Percentiles rank a stretch among this genome's conserved stretches.
phyloP scores from a whole-genome alignment of 805 yeast genomes.

The Vanderwaltozyma yarrowii region DNA sequence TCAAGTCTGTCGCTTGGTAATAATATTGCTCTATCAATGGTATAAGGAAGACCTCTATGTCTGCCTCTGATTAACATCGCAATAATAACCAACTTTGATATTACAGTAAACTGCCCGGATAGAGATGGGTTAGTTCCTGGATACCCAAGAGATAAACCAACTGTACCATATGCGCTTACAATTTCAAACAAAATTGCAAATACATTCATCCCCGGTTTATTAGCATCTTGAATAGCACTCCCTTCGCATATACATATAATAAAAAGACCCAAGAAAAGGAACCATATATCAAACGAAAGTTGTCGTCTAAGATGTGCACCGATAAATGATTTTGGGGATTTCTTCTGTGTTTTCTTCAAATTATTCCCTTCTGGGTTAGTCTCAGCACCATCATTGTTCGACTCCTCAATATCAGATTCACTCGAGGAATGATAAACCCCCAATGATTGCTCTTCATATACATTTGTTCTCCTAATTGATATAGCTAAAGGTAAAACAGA shows the following conservation, averaged over 20 bases:
- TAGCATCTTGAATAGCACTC: slow-evolving; percentile 38
- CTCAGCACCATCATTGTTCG: neutral
- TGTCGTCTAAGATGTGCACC: slow-evolving; percentile 85
- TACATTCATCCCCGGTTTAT: slow-evolving; percentile 44
- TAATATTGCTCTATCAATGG: slow-evolving; percentile 88
- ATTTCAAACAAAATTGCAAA: slow-evolving; percentile 76
- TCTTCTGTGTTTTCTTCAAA: neutral
- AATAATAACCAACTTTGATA: slow-evolving; percentile 75
- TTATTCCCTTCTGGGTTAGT: no score
- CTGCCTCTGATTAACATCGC: slow-evolving; percentile 91
- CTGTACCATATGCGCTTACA: slow-evolving; percentile 93
- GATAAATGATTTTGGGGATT: slow-evolving; percentile 45
- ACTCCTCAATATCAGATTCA: neutral
- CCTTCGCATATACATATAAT: slow-evolving; percentile 82
- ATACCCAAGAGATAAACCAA: slow-evolving; percentile 82
- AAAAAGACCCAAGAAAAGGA: slow-evolving; percentile 76
- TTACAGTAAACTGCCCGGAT: slow-evolving; percentile 55
- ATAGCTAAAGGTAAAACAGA: slow-evolving; percentile 94
- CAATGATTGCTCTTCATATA: slow-evolving; percentile 89
- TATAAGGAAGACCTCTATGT: slow-evolving; percentile 91
- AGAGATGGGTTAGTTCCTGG: slow-evolving; percentile 59
- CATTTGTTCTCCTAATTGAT: slow-evolving; percentile 90
- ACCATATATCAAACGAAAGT: slow-evolving; percentile 90
- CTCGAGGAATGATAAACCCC: slow-evolving; percentile 47
- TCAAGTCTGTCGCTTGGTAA: slow-evolving; percentile 60